A percentile compares a stretch with the other conserved stretches of the same genome.
Conservation (phyloP, 495 filamentous ascomycete genomes). For the Elasticomyces elasticus region DNA sequence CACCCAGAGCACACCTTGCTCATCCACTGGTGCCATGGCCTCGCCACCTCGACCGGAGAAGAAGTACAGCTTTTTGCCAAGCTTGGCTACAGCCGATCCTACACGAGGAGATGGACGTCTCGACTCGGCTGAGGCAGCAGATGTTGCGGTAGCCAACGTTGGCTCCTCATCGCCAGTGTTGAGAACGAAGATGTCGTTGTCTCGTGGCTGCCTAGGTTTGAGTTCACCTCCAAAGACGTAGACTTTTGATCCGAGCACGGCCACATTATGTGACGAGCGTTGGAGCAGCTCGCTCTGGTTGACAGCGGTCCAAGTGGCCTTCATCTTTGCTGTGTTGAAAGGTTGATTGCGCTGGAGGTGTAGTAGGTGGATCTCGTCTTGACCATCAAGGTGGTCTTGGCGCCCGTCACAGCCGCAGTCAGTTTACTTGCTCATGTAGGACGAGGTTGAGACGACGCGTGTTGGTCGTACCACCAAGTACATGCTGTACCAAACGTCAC, state of each 20-base stretch:
- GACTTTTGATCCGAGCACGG: slow-evolving; percentile 14
- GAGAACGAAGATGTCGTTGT: slow-evolving; percentile 27
- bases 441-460: no score
- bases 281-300: neutral
- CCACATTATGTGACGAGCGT: slow-evolving; percentile 31
- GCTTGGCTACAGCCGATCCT: slow-evolving; percentile 37
- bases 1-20: slow-evolving; percentile 42
- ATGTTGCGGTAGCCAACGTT: neutral
- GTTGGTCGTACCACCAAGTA: no score
- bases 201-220: slow-evolving; percentile 28
- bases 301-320: neutral
- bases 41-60: slow-evolving; percentile 48
- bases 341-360: neutral
- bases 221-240: slow-evolving; percentile 33
- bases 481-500: no score
- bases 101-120: slow-evolving; percentile 37
- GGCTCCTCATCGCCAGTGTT: neutral
- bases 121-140: neutral
- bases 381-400: no score
- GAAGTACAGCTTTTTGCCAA: slow-evolving; percentile 42
- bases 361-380: neutral
- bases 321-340: neutral
- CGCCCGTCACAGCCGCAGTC: no score
- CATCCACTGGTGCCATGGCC: slow-evolving; percentile 45
- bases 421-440: no score